Base-by-base conservation (phyloP, 2,329 filamentous ascomycete species). In the Fonsecaea nubica region DNA sequence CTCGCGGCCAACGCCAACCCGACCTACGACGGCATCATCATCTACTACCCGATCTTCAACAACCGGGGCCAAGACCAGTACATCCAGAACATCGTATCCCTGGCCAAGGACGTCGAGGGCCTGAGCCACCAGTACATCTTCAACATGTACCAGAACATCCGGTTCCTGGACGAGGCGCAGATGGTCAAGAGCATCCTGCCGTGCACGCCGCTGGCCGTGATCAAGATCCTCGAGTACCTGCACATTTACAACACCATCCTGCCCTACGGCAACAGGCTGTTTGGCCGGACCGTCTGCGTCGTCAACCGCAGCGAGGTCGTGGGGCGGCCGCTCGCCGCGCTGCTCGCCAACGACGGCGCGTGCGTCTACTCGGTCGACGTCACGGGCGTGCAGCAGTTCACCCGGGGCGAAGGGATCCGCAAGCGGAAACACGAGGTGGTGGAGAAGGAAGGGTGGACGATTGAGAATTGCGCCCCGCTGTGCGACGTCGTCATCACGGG, bases 61-160 rank as follows among this genome's bases (percentile, higher is more conserved):
- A 90, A 89, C 60, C 33, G 58, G 12, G 86, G 88, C 33, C 92
- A 97, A 79, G 95, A 99, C 80, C 91, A 92, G 78, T 98, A 98
- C 79, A 88, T 99, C 72, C 94, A 98, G 81, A 93, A 97, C 81
- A 92, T 96, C 2, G 93, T 97, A 64, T 89, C 92, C 64, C 86
- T 97, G 52, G 82, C 86, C 78, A 98, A 99, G 80, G 95, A 99
- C 75, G 94, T 99, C 72, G 95, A 99, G 80, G 95, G 95, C 40
- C 87, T 99, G 65, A 92, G 90, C 74, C 94, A 97, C 80, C 90
- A 89, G 76, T 93, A 98, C 81, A 90, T 98, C 76, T 93, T 94
- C 87, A 99, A 99, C 86, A 97, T 99, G 93, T 99, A 98, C 82
- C 92, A 97, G 84, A 99, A 99, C 82, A 88, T 96, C 74, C 92